Evolutionary conservation across 1,139 yeast genomes (phyloP).

Genomic region (Kodamaea sp.): DNA sequence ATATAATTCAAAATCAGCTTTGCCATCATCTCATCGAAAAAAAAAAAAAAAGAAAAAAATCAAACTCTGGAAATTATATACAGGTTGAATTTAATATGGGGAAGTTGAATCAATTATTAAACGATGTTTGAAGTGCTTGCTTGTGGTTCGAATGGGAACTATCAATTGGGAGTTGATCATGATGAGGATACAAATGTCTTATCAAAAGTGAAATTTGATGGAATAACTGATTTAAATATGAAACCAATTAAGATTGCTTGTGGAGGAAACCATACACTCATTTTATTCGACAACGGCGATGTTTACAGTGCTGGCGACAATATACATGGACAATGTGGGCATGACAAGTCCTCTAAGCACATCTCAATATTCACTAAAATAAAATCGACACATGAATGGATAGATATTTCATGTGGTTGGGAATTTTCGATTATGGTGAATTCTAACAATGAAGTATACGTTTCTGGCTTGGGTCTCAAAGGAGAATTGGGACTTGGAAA

Average conservation of each 20-base stretch:
- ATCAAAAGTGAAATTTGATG: constrained; percentile 3
- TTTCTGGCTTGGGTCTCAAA: constrained; percentile 60
- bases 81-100: constrained; percentile 3
- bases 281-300: constrained; percentile 52
- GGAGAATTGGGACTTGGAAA: constrained; percentile 74
- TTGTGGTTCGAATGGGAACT: constrained; percentile 84
- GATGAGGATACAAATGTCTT: constrained; percentile 44
- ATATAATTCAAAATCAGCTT: too few relatives aligned
- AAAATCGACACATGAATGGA: constrained; percentile 24
- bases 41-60: not conserved
- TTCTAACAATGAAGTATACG: constrained; percentile 20
- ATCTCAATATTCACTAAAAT: too few relatives aligned
- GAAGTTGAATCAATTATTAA: constrained; percentile 3
- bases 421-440: constrained; percentile 60
- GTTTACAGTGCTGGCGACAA: constrained; percentile 63
- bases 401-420: constrained; percentile 69
- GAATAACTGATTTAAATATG: constrained; percentile 2
- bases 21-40: constrained; percentile 3
- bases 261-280: constrained; percentile 86
- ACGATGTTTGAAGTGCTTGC: constrained; percentile 33
- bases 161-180: constrained; percentile 67
- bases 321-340: constrained; percentile 52
- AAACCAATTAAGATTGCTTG: constrained; percentile 47
- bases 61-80: not conserved
- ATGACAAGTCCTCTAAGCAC: not conserved